Evolutionary conservation across 1,284 basidiomycete species (phyloP), one percentile per base, ranked within the genome.

Genomic region (Pseudozyma tsukubaensis): DNA sequence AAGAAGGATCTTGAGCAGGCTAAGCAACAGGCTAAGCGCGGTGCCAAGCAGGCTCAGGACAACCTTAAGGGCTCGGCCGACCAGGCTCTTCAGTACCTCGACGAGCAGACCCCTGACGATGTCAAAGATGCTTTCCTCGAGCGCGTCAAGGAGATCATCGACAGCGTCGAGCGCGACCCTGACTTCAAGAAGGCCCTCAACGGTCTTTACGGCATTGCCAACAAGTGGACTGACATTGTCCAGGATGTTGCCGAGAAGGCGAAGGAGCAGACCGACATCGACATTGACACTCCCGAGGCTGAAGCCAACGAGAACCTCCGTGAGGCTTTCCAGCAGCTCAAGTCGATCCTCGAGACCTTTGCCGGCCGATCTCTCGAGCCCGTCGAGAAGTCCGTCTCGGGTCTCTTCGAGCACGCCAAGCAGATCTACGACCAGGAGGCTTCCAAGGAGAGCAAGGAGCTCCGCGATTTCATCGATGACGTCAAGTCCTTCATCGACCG

Each of bases 41-140:
- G 79, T 34, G 78, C 80, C 55, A 84, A 84, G 66, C 81, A 84
- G 29, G 79, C 79, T 11, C 58, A 85, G 68, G 82, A 79, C 24
- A 74, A 85, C 51, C 35, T 76, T 35, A 50, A 64, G 24, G 57
- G 60, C 16, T 64, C 57, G 40, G 71, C 65, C 14, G 57, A 72
- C 14, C 52, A 75, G 62, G 68, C 73, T 19, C 62, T 64, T 47
- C 55, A 83, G 72, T 87, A 86, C 77, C 72, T 86, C 50, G 86
- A 87, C 64, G 86, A 87, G 63, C 83, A 86, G 73, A 86, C 85
- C 16, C 83, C 83, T n/a, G 86, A 87, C 50, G 85, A 87, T 66
- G 84, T 85, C 65, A 83, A 85, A 75, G 86, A 87, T 59, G 77
- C 78, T 50, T 77, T 87, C 47, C 83, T 87, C 72, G 80, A 86